Base-by-base conservation (phyloP, 805 yeast genomes). In the Starmerella stellata region DNA sequence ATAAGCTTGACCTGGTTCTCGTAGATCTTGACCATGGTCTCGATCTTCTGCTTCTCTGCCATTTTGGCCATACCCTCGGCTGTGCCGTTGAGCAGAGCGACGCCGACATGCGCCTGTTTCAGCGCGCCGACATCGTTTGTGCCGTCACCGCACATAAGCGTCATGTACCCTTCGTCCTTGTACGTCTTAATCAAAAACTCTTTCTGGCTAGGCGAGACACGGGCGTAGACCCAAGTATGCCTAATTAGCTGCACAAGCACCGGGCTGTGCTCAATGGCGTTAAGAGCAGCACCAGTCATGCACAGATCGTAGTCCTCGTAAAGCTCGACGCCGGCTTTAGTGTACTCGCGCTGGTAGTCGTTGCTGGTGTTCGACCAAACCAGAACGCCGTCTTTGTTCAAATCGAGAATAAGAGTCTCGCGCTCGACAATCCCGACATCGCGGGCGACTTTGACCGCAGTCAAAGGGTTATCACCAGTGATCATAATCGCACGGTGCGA, bases 51-150 rank as follows among this genome's bases (percentile, higher is more conserved):
- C 58, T 73, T 71, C 47, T 87, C 95, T 38, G 78, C 81, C 42
- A 85, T 71, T 61, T 83, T 81, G 61, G 78, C 78, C 73, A 90
- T 66, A 35, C 93, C 78, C 38, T 81, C 95, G 55, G 80, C 93
- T 40, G 98, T 85, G 62, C 96, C 98, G 54, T 90, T 90, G 57
- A 90, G 69, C 50, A 90, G 65, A n/a, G 98, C 98, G 56, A 90
- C 80, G 66, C 98, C 98, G 54, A 90, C 78, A 55, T 90, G 93
- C 2, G 98, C 96, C 64, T 90, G 96, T 60, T 90, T 90, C 62
- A 90, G 71, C 39, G 98, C 98, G 60, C 98, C 98, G 37, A 90
- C 98, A 66, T 90, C 98, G 56, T 90, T 90, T n/a, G 98, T 90
- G 62, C 98, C 98, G 62, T 90, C 98, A 67, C 98, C 98, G 62